These are phyloP conservation scores for Chalara sp. DNA, from an alignment of 2,329 filamentous ascomycete genomes.

Conservation along the genomic window DNA sequence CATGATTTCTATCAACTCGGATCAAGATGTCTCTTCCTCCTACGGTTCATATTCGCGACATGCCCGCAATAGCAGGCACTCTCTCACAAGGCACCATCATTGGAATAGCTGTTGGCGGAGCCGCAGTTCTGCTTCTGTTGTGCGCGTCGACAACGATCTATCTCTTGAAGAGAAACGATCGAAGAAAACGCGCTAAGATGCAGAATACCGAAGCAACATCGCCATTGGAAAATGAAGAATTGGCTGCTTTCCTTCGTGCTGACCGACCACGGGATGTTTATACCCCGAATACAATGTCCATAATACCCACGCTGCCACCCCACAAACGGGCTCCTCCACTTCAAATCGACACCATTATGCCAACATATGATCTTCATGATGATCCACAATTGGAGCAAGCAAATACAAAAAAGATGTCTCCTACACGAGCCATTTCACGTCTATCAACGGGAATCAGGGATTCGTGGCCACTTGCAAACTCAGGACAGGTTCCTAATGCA, in stretches of 20 bases:
- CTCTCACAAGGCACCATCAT: constrained; percentile 5
- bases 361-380: neutral
- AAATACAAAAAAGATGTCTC: constrained; percentile 8
- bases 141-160: constrained; percentile 2
- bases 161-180: constrained; percentile 12
- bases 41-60: too few species aligned
- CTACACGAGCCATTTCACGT: constrained; percentile 10
- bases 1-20: too few species aligned
- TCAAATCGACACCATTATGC: neutral
- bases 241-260: constrained; percentile 7
- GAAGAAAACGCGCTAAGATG: neutral
- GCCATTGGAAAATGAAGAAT: constrained; percentile 12
- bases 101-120: constrained; percentile 15
- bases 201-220: constrained; percentile 1
- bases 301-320: neutral
- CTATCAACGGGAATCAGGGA: constrained; percentile 15
- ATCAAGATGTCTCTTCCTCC: too few species aligned
- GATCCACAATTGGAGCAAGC: neutral
- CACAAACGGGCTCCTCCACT: neutral
- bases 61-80: too few species aligned
- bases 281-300: neutral
- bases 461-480: constrained; percentile 22
- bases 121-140: constrained; percentile 6
- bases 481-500: constrained; percentile 6
- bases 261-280: neutral